phyloP scores from a whole-genome alignment of 306 rosid genomes.

The Adenanthera pavonina region DNA sequence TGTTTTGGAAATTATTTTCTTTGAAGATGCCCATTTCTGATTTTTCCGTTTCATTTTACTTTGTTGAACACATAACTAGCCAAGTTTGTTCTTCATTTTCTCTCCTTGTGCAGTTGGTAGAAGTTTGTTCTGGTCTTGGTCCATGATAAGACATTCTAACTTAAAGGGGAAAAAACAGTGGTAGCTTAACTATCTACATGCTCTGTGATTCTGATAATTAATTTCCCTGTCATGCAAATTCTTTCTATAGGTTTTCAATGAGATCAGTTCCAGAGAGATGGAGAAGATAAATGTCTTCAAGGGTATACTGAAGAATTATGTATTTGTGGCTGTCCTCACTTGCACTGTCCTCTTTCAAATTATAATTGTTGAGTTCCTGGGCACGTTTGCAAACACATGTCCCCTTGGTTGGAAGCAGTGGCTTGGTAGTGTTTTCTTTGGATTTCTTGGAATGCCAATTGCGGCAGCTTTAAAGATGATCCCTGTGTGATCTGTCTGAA shows the following conservation, averaged over 20 bases:
- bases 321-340: conserved; percentile 75
- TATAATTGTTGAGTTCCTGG: conserved; percentile 76
- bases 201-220: conserved; percentile 25
- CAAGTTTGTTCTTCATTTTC: neutral
- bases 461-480: conserved; percentile 87
- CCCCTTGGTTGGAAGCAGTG: conserved; percentile 80
- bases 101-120: conserved; percentile 10
- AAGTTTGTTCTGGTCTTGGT: conserved; percentile 15
- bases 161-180: neutral
- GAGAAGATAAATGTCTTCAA: conserved; percentile 89
- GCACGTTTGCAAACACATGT: conserved; percentile 82
- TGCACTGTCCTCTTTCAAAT: conserved; percentile 84
- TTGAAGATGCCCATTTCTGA: conserved; percentile 1
- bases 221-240: conserved; percentile 21
- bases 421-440: conserved; percentile 65
- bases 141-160: conserved; percentile 9
- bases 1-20: conserved; percentile 1
- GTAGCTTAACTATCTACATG: conserved; percentile 18
- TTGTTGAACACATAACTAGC: neutral
- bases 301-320: conserved; percentile 81
- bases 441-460: conserved; percentile 92
- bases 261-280: conserved; percentile 97
- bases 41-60: conserved; percentile 15
- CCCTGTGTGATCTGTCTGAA: conserved; percentile 63
- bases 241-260: conserved; percentile 81